phyloP scores from a whole-genome alignment of 257 asterid genomes.

The Salvia hispanica region DNA sequence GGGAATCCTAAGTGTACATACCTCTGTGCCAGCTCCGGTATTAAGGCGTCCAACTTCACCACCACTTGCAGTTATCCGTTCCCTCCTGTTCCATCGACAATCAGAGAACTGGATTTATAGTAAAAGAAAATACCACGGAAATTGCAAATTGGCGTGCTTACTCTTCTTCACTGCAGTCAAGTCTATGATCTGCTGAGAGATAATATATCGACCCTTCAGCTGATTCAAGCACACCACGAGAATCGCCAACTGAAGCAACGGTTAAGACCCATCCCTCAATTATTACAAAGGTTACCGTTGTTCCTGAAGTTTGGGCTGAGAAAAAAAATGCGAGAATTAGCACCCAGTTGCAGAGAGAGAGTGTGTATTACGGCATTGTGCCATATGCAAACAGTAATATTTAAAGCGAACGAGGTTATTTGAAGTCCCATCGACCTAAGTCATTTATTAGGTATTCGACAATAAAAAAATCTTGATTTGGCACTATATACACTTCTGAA shows the following conservation, averaged over 20 bases:
- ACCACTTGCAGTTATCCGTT: constrained; percentile 86
- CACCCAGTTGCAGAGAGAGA: constrained; percentile 8
- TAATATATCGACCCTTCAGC: constrained; percentile 79
- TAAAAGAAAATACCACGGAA: constrained; percentile 4
- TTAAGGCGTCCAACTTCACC: constrained; percentile 98
- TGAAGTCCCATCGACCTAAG: neutral
- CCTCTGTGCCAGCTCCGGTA: constrained; percentile 99
- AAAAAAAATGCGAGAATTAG: constrained; percentile 36
- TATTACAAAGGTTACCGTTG: constrained; percentile 94
- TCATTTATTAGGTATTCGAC: neutral
- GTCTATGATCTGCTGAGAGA: constrained; percentile 97
- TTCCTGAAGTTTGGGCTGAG: constrained; percentile 91
- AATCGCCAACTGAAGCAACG: constrained; percentile 98
- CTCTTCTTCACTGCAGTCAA: constrained; percentile 95
- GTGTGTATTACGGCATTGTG: neutral
- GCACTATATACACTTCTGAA: neutral
- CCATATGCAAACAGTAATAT: neutral
- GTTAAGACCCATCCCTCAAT: constrained; percentile 93
- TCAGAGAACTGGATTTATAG: constrained; percentile 18
- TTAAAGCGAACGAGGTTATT: neutral
- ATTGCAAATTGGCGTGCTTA: constrained; percentile 39
- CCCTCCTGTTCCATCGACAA: constrained; percentile 66
- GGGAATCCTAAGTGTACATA: constrained; percentile 28
- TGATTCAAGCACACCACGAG: constrained; percentile 92
- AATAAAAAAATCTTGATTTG: neutral